Evolutionary conservation across 2,329 filamentous ascomycete genomes (phyloP), one percentile per base, ranked within the genome.

Genomic region (Monilinia vaccinii-corymbosi): DNA sequence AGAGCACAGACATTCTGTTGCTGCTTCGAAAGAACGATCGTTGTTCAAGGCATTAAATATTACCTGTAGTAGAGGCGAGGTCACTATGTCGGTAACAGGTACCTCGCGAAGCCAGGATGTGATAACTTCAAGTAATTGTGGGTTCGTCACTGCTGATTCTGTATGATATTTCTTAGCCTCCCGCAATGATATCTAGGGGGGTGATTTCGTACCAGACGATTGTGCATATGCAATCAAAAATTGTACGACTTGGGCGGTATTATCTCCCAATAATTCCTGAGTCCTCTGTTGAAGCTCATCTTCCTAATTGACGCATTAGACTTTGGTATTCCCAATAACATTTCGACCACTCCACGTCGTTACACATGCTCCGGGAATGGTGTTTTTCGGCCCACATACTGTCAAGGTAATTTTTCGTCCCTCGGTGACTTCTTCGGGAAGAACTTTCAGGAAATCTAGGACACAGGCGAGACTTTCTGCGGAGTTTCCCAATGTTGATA

Each of bases 341-440:
- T 71, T 71, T 73, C 69, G 70, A 68, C 70, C 49, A 65, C 63
- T 63, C 64, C 64, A 72, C 66, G 67, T 71, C 69, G 72, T 69
- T 70, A 67, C 65, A 65, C 65, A 67, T 64, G 65, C 63, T 70
- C 65, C 65, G 60, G 76, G 73, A 76, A 74, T 76, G 78, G 74
- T 76, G 73, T 73, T 71, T 76, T 74, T 79, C 78, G 79, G 79
- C 87, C 85, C 82, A 93, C 91, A 79, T 94, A 96, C 92, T 84
- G 91, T 92, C 78, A 99, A 83, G 81, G 91, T 96, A 82, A 99
- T 97, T 80, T 97, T 99, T 77, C 94, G 91, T 78, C 94, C 94
- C 81, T 99, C 93, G 69, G 90, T 97, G 72, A 99, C 94, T 82
- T 99, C 94, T 80, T 99, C 94, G 60, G 94, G 94, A 66, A 99